Conservation (phyloP, 257 asterid genomes). For the Primulina huaijiensis region DNA sequence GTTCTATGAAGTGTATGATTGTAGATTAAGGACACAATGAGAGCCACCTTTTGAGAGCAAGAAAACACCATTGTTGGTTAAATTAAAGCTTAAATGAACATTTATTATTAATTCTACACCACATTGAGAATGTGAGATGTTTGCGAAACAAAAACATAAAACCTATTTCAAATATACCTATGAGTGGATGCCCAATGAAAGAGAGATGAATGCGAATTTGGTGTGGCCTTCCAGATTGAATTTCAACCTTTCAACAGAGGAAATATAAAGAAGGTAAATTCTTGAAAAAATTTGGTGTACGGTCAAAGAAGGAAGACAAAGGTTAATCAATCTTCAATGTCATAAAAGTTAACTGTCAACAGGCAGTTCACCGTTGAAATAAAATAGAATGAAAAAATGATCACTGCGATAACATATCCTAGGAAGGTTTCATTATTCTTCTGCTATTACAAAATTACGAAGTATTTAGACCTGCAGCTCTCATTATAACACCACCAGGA, state of each 20-base stretch:
- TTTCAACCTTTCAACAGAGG: conserved; percentile 58
- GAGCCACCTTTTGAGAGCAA: conserved; percentile 1
- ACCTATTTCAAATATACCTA: conserved; percentile 39
- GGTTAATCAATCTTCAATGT: conserved; percentile 11
- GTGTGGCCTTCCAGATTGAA: conserved; percentile 98
- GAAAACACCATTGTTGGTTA: conserved; percentile 8
- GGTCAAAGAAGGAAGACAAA: neutral
- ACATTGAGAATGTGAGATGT: conserved; percentile 9
- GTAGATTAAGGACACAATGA: conserved; percentile 9
- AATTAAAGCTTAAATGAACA: neutral
- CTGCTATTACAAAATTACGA: neutral
- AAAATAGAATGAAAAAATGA: conserved; percentile 8
- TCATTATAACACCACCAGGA: conserved; percentile 9
- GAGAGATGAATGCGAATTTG: conserved; percentile 96
- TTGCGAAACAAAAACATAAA: conserved; percentile 4
- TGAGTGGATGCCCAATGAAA: conserved; percentile 77
- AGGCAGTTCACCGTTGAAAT: conserved; percentile 6
- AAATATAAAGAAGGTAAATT: conserved; percentile 19
- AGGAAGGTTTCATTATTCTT: neutral
- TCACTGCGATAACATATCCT: neutral
- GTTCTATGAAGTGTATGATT: neutral
- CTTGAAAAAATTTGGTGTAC: conserved; percentile 1
- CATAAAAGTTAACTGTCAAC: neutral
- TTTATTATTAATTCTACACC: conserved; percentile 6
- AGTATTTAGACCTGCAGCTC: conserved; percentile 8